Conservation (phyloP, 768 basidiomycete species). For the Trametes sanguinea region DNA sequence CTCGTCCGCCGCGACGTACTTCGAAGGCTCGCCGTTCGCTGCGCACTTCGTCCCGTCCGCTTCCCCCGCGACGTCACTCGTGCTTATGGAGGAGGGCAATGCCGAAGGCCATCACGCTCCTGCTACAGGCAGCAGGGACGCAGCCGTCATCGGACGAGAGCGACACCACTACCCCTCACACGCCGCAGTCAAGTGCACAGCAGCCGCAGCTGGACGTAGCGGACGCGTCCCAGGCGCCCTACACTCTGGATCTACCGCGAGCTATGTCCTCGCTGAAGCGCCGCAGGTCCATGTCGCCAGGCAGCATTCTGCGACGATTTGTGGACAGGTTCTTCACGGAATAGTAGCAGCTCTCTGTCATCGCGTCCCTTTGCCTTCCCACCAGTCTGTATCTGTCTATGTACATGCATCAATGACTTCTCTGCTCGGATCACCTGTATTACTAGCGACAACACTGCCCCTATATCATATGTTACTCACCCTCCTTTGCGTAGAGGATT, state of each 20-base stretch:
- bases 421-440: no score
- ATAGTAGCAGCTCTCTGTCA: neutral
- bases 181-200: slow-evolving; percentile 14
- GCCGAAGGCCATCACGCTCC: neutral
- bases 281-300: slow-evolving; percentile 10
- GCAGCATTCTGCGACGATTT: slow-evolving; percentile 18
- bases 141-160: slow-evolving; percentile 3
- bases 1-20: slow-evolving; percentile 22
- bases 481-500: no score
- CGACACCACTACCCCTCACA: slow-evolving; percentile 1
- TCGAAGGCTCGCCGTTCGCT: slow-evolving; percentile 9
- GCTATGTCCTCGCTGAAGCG: neutral
- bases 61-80: neutral
- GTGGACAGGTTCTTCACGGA: slow-evolving; percentile 25
- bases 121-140: neutral
- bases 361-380: neutral
- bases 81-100: neutral
- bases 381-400: neutral
- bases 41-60: neutral
- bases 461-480: no score
- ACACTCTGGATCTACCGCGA: neutral
- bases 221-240: neutral
- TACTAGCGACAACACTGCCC: no score
- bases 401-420: no score
- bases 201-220: slow-evolving; percentile 5